These are phyloP conservation scores for Boletales sp. DNA, from an alignment of 768 basidiomycete genomes.

Conservation along the genomic window DNA sequence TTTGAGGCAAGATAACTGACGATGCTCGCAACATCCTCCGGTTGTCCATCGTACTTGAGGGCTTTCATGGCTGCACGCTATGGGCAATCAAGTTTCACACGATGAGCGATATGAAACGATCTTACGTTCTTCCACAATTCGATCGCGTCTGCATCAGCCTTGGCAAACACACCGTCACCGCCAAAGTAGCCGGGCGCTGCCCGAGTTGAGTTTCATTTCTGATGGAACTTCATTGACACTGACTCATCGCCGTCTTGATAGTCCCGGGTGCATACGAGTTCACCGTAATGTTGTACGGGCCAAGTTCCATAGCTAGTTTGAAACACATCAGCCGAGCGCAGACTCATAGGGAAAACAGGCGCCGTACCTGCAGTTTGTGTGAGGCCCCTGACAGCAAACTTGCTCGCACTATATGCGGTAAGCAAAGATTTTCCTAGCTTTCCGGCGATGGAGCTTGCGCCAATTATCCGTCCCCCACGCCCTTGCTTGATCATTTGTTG, in stretches of 20 bases:
- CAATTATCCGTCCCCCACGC: slow-evolving; percentile 52
- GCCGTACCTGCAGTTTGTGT: slow-evolving; percentile 37
- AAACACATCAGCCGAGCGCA: background rate
- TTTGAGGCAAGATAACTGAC: slow-evolving; percentile 33
- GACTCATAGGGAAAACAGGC: background rate
- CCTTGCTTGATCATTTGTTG: slow-evolving; percentile 56
- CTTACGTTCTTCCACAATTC: background rate
- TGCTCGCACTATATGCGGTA: slow-evolving; percentile 33
- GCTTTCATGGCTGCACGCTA: background rate
- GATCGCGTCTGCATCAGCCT: background rate
- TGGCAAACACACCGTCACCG: background rate
- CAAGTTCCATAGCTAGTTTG: slow-evolving; percentile 27
- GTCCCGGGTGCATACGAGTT: slow-evolving; percentile 41
- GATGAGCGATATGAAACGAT: background rate
- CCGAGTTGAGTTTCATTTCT: too few species aligned
- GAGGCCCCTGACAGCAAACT: slow-evolving; percentile 40
- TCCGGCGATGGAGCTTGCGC: slow-evolving; percentile 26
- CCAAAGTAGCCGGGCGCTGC: background rate
- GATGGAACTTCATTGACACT: too few species aligned
- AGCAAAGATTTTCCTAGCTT: slow-evolving; percentile 5
- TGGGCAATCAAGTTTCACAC: background rate
- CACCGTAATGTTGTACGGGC: slow-evolving; percentile 34
- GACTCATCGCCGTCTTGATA: slow-evolving; percentile 31
- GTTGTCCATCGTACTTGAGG: slow-evolving; percentile 22
- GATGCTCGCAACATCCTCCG: slow-evolving; percentile 29